Evolutionary conservation across 345 rosid species (phyloP).

Genomic region (Aquilaria sinensis): DNA sequence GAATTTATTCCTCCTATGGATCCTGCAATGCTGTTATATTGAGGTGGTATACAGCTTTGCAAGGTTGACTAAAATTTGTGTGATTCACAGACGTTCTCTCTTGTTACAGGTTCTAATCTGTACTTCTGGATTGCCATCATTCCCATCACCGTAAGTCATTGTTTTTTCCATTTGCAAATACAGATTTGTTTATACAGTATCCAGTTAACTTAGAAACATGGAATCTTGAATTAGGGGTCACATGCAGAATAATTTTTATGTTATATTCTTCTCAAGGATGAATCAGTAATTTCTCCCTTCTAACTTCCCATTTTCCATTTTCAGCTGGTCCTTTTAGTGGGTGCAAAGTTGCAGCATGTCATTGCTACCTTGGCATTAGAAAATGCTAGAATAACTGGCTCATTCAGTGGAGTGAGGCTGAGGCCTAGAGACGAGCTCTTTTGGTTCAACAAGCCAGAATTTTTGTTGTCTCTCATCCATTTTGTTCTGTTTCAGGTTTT

Average conservation of each 20-base stretch:
- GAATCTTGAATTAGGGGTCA: no score
- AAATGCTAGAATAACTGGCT: conserved; percentile 52
- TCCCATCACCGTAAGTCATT: conserved; percentile 66
- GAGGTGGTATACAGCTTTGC: conserved; percentile 3
- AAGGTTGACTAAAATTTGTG: not conserved
- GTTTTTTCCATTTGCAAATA: not conserved
- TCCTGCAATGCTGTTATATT: conserved; percentile 3
- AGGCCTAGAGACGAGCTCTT: conserved; percentile 91
- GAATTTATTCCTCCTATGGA: conserved; percentile 6
- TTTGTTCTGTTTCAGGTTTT: conserved; percentile 88
- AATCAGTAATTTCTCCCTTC: no score
- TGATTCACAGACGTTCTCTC: conserved; percentile 4
- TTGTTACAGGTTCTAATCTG: conserved; percentile 77
- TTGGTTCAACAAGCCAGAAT: conserved; percentile 93
- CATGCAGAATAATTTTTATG: no score
- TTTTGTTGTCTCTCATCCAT: conserved; percentile 71
- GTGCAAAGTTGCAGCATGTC: conserved; percentile 84
- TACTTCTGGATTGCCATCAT: conserved; percentile 96
- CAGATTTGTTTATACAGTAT: no score
- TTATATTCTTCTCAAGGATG: no score
- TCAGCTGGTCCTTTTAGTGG: conserved; percentile 77
- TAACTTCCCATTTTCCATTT: conserved; percentile 2
- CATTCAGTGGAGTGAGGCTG: conserved; percentile 39
- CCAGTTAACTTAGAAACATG: no score
- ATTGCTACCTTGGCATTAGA: conserved; percentile 87